Conservation (phyloP, 495 filamentous ascomycete genomes). For the Aspergillus cristatus region DNA sequence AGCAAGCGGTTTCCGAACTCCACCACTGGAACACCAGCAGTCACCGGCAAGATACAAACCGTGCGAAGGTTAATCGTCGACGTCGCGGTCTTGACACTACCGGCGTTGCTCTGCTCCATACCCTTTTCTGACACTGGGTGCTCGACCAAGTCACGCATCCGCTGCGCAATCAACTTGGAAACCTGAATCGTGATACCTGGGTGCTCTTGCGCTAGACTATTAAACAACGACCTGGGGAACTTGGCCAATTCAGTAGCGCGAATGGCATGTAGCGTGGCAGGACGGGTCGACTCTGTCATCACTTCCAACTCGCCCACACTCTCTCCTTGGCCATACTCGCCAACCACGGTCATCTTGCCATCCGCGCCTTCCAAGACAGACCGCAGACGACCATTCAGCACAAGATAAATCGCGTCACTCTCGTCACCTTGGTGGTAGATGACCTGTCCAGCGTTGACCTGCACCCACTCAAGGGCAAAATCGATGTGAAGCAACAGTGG, state of each 20-base stretch:
- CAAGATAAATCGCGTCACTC: conserved; percentile 97
- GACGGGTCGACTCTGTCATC: conserved; percentile 83
- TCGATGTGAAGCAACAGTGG: conserved; percentile 94
- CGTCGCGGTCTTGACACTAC: conserved; percentile 59
- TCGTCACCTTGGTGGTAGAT: conserved; percentile 92
- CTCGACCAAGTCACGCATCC: conserved; percentile 85
- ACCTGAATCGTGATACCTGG: conserved; percentile 98
- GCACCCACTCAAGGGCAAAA: conserved; percentile 96
- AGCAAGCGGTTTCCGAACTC: conserved; percentile 90
- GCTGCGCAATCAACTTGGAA: conserved; percentile 92
- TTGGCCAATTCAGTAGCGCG: conserved; percentile 94
- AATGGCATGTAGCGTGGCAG: conserved; percentile 89
- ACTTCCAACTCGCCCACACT: conserved; percentile 97
- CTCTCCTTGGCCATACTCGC: conserved; percentile 93
- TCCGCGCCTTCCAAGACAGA: conserved; percentile 68
- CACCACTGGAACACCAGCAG: conserved; percentile 83
- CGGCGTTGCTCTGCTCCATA: conserved; percentile 46
- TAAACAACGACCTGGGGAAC: conserved; percentile 92
- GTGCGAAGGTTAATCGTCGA: conserved; percentile 90
- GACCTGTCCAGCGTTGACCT: conserved; percentile 88
- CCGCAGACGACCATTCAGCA: conserved; percentile 82
- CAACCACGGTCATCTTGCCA: conserved; percentile 78
- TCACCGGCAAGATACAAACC: conserved; percentile 84
- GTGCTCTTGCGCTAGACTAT: conserved; percentile 92
- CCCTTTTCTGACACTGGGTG: conserved; percentile 61